phyloP scores from a whole-genome alignment of 208 protist species.

The Jaenimonas drosophilae region DNA sequence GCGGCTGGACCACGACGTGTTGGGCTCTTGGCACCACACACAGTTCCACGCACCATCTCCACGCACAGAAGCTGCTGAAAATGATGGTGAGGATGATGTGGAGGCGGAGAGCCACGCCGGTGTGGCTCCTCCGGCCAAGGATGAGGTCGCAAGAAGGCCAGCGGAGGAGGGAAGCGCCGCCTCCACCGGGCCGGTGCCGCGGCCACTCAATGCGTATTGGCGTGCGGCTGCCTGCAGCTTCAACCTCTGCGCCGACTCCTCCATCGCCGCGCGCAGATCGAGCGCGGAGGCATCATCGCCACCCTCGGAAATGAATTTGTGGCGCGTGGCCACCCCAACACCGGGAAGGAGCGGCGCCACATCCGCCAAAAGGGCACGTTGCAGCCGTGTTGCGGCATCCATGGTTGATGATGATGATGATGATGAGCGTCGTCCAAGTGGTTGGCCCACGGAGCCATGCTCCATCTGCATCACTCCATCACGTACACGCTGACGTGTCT shows the following conservation, averaged over 20 bases:
- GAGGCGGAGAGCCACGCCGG: not conserved
- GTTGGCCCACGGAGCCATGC: not conserved
- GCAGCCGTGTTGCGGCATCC: too few species aligned
- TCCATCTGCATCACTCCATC: conserved; percentile 23
- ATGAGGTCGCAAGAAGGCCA: conserved; percentile 2
- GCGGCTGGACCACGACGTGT: conserved; percentile 55
- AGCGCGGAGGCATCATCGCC: conserved; percentile 6
- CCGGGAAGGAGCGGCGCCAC: conserved; percentile 19
- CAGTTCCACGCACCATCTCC: conserved; percentile 59
- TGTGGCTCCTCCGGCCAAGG: not conserved
- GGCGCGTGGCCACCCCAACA: conserved; percentile 7
- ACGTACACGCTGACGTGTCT: conserved; percentile 22
- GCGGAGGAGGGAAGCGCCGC: not conserved
- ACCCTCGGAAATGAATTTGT: not conserved
- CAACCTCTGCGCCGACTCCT: conserved; percentile 54
- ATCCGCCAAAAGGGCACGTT: not conserved
- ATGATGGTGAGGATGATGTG: too few species aligned
- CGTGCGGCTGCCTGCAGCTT: too few species aligned
- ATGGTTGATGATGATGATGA: too few species aligned
- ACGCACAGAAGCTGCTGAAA: too few species aligned
- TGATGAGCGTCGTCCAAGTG: too few species aligned
- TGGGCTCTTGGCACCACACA: conserved; percentile 76
- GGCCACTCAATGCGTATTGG: too few species aligned
- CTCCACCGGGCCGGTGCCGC: not conserved
- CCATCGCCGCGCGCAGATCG: conserved; percentile 50